phyloP scores from a whole-genome alignment of 2,329 filamentous ascomycete species.

The Hypomyces rosellus region DNA sequence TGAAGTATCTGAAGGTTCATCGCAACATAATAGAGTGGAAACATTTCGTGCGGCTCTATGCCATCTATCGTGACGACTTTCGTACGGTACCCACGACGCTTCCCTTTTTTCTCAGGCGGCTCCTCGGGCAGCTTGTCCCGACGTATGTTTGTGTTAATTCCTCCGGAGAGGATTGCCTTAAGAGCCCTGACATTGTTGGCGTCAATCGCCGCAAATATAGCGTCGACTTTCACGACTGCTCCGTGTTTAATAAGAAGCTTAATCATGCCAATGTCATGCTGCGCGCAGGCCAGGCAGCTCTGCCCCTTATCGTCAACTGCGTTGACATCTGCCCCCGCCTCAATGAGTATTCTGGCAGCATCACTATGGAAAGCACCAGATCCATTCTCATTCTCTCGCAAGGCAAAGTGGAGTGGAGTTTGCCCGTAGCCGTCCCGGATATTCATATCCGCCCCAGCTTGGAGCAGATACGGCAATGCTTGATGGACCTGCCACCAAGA shows the following conservation, averaged over 20 bases:
- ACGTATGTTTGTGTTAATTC: slow-evolving; percentile 12
- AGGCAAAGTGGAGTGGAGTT: slow-evolving; percentile 16
- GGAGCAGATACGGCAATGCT: slow-evolving; percentile 18
- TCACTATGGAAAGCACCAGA: slow-evolving; percentile 11
- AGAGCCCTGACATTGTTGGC: slow-evolving; percentile 4
- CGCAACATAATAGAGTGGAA: slow-evolving; percentile 12
- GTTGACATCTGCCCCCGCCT: slow-evolving; percentile 18
- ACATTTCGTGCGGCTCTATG: slow-evolving; percentile 4
- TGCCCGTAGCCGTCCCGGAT: slow-evolving; percentile 8
- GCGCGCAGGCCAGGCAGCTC: slow-evolving; percentile 12
- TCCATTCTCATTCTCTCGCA: neutral
- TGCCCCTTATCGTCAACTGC: slow-evolving; percentile 8
- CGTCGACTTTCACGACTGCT: slow-evolving; percentile 10
- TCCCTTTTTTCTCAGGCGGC: neutral
- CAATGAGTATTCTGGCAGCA: slow-evolving; percentile 15
- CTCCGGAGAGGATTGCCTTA: slow-evolving; percentile 11
- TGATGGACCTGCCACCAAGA: slow-evolving; percentile 20
- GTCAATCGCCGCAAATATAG: slow-evolving; percentile 15
- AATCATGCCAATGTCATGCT: slow-evolving; percentile 7
- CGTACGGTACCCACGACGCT: too few species aligned
- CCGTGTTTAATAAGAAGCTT: slow-evolving; percentile 14
- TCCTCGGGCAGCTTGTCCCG: neutral
- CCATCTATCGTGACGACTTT: neutral
- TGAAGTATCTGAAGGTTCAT: neutral
- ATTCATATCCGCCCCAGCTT: slow-evolving; percentile 13